Conservation (phyloP, 371 early-diverging fungal species). For the Coemansia sp. region DNA sequence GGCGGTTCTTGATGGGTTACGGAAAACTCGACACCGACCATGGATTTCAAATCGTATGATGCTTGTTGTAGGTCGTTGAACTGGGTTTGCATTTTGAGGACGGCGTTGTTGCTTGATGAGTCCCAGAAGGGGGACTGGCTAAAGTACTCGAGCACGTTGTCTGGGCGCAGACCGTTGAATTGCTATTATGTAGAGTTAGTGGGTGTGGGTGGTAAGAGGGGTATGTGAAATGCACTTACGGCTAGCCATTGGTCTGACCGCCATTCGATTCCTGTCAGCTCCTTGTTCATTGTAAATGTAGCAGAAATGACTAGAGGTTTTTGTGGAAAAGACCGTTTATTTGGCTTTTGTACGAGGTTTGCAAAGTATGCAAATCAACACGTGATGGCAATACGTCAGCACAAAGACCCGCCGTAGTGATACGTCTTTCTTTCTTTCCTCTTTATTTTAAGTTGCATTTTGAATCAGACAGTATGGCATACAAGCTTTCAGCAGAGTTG, state of each 20-base stretch:
- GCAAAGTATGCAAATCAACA: background rate
- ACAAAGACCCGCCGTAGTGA: background rate
- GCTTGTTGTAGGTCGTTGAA: conserved; percentile 79
- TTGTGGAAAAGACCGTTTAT: background rate
- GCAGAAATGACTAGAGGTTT: background rate
- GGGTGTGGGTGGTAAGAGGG: too few species aligned
- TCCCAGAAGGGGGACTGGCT: conserved; percentile 96
- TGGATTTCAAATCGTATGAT: conserved; percentile 67
- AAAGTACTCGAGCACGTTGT: conserved; percentile 95
- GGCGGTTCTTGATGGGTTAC: conserved; percentile 77
- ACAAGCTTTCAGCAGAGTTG: conserved; percentile 56
- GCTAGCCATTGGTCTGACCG: conserved; percentile 59
- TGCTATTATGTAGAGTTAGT: conserved; percentile 23
- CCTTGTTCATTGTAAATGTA: conserved; percentile 27
- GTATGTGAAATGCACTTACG: background rate
- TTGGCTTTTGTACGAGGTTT: background rate
- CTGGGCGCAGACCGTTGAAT: conserved; percentile 69
- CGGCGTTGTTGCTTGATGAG: conserved; percentile 91
- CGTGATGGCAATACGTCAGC: background rate
- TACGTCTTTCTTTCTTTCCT: background rate
- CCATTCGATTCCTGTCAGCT: conserved; percentile 61
- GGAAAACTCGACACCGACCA: conserved; percentile 89
- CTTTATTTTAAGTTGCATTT: background rate
- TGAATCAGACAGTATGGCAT: conserved; percentile 28
- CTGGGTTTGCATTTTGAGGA: conserved; percentile 95